Evolutionary conservation across 1,284 basidiomycete species (phyloP).

Genomic region (Ustilago trichophora): DNA sequence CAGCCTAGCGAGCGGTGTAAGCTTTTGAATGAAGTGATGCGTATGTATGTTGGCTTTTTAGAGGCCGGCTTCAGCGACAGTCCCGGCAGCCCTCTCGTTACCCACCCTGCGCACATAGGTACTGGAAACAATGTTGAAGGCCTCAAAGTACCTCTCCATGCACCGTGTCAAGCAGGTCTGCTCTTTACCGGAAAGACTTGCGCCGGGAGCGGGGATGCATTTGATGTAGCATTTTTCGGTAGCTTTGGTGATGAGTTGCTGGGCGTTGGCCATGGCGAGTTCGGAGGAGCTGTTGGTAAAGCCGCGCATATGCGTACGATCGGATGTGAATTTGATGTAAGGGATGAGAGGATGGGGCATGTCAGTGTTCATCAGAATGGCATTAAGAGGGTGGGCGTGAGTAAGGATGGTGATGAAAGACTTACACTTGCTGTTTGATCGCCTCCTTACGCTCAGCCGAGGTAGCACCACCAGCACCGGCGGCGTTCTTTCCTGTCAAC

Average conservation of each 20-base stretch:
- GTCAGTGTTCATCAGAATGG: background rate
- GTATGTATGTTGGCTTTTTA: no score
- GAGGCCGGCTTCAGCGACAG: slow-evolving; percentile 42
- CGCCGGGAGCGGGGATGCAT: slow-evolving; percentile 57
- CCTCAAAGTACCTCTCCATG: slow-evolving; percentile 65
- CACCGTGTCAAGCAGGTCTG: slow-evolving; percentile 62
- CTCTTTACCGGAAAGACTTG: slow-evolving; percentile 58
- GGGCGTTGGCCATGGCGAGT: slow-evolving; percentile 61
- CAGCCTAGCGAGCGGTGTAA: no score
- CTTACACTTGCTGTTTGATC: slow-evolving; percentile 62
- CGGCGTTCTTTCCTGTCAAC: slow-evolving; percentile 32
- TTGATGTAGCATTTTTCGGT: slow-evolving; percentile 65
- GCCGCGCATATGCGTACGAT: slow-evolving; percentile 12
- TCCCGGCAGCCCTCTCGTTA: slow-evolving; percentile 49
- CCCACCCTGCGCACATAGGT: slow-evolving; percentile 57
- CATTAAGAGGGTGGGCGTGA: background rate
- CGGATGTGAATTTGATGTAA: slow-evolving; percentile 60
- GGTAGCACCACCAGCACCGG: slow-evolving; percentile 13
- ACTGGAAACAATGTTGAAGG: slow-evolving; percentile 61
- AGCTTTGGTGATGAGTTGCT: slow-evolving; percentile 63
- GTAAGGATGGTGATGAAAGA: background rate
- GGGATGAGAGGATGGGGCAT: background rate
- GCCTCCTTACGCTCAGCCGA: slow-evolving; percentile 61
- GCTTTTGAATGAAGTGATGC: no score
- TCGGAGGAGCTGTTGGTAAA: slow-evolving; percentile 28